Base-by-base conservation (phyloP, 495 filamentous ascomycete species). In the Penicillium lividum region DNA sequence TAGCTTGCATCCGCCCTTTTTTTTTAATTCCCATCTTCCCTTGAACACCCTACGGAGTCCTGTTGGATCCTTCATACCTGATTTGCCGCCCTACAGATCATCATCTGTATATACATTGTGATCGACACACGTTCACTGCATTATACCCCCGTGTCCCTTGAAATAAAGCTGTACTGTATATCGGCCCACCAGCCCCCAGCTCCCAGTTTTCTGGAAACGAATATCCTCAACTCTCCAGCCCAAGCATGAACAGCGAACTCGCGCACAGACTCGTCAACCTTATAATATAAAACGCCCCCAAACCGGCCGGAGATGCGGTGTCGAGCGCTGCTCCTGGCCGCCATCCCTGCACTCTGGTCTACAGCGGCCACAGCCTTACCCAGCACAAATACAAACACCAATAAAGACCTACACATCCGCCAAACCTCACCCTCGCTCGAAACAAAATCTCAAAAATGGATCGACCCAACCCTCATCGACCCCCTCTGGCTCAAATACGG, bases 401-500 rank as follows among this genome's bases (percentile, higher is more conserved):
- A 46, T 18, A 25, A 22, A 49, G 46, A 49, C 11, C 25, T 31
- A 15, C 15, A 29, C 47, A 40, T 36, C 62, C 22, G 60, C 13
- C 49, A 36, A 15, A 7, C 18, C 33, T 25, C 22, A 22, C 22
- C 22, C 22, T 22, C 22, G 22, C 22, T 22, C 28, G 28, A 49
- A 16, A 7, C 44, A 36, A 36, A 11, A 25, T 47, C 18, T 18
- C 27, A 51, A 48, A 15, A n/a, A 49, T 49, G 46, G 9, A 42
- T 9, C 51, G 62, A 64, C 16, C 54, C 50, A 27, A 64, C 62
- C 4, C 51, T 60, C 22, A 55, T 42, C 29, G 68, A 69, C 48
- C 61, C 62, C 5, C 51, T 73, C 10, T 70, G 67, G 67, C 53
- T 54, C 7, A 65, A 68, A 43, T 73, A 73, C 50, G 66, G 71